These are phyloP conservation scores for Pythium sp. DNA, from an alignment of 352 stramenopile genomes.

Conservation along the genomic window DNA sequence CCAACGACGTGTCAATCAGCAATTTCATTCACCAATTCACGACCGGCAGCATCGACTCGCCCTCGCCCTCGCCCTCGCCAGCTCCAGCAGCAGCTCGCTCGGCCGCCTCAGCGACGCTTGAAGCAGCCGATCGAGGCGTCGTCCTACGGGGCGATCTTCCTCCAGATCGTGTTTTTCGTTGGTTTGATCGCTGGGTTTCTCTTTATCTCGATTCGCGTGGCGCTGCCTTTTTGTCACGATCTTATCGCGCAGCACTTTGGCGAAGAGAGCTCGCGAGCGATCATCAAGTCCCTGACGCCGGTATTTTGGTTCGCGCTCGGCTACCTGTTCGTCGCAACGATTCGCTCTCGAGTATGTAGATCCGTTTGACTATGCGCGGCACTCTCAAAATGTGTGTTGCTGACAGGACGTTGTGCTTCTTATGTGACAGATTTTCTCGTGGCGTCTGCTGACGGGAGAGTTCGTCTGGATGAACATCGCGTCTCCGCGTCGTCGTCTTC, in stretches of 20 bases:
- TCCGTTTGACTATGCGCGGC: no score
- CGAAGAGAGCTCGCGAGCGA: constrained; percentile 22
- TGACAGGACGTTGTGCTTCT: not conserved
- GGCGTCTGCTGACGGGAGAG: constrained; percentile 42
- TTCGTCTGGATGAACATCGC: constrained; percentile 34
- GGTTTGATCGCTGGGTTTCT: constrained; percentile 8
- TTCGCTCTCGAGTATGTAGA: constrained; percentile 38
- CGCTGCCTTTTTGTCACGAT: constrained; percentile 23
- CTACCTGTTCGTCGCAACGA: constrained; percentile 39
- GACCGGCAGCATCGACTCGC: not conserved
- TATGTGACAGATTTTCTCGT: constrained; percentile 41
- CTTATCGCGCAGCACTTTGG: constrained; percentile 28
- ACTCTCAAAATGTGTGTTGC: no score
- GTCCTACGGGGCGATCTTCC: constrained; percentile 15
- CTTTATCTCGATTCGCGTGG: constrained; percentile 12
- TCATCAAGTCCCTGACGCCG: constrained; percentile 33
- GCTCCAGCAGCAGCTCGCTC: not conserved
- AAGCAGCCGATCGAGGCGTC: constrained; percentile 11
- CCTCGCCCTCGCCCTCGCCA: not conserved
- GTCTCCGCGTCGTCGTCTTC: constrained; percentile 14
- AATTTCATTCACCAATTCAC: not conserved
- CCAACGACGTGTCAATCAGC: not conserved
- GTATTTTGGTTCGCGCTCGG: constrained; percentile 59
- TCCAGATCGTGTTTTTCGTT: constrained; percentile 20
- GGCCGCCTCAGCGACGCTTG: not conserved